These are phyloP conservation scores for Tympanopsis confertula DNA, from an alignment of 2,329 filamentous ascomycete species.

Conservation along the genomic window DNA sequence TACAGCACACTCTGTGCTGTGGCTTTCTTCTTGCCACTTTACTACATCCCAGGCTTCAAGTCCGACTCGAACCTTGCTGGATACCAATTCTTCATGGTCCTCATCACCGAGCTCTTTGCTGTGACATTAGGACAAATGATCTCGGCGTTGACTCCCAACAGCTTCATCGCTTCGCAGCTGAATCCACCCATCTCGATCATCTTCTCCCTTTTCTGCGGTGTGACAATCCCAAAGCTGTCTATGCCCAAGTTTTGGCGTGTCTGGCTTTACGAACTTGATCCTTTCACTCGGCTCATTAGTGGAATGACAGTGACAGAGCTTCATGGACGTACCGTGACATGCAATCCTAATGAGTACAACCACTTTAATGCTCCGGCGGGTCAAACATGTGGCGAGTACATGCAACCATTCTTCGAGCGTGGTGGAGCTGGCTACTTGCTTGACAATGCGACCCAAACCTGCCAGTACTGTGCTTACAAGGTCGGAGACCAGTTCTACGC, in stretches of 20 bases:
- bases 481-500: slow-evolving; percentile 72
- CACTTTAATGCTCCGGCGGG: slow-evolving; percentile 54
- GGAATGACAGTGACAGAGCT: slow-evolving; percentile 72
- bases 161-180: slow-evolving; percentile 68
- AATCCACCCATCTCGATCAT: slow-evolving; percentile 76
- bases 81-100: slow-evolving; percentile 76
- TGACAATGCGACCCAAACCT: slow-evolving; percentile 51
- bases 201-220: slow-evolving; percentile 78
- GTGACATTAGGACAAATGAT: slow-evolving; percentile 70
- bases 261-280: slow-evolving; percentile 75
- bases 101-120: slow-evolving; percentile 75
- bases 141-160: slow-evolving; percentile 64
- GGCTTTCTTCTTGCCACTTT: slow-evolving; percentile 69
- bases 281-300: slow-evolving; percentile 70
- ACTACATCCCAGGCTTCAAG: slow-evolving; percentile 73
- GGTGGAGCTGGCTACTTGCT: slow-evolving; percentile 65
- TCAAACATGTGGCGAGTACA: slow-evolving; percentile 65
- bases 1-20: slow-evolving; percentile 74
- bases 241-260: slow-evolving; percentile 70
- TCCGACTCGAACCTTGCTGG: slow-evolving; percentile 53
- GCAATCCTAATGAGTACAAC: slow-evolving; percentile 50
- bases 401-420: slow-evolving; percentile 53
- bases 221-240: slow-evolving; percentile 66
- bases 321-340: slow-evolving; percentile 51
- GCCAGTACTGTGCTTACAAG: slow-evolving; percentile 73